A percentile compares a stretch with the other conserved stretches of the same genome.
phyloP scores from a whole-genome alignment of 768 basidiomycete species.

The Dioszegia aurantiaca region DNA sequence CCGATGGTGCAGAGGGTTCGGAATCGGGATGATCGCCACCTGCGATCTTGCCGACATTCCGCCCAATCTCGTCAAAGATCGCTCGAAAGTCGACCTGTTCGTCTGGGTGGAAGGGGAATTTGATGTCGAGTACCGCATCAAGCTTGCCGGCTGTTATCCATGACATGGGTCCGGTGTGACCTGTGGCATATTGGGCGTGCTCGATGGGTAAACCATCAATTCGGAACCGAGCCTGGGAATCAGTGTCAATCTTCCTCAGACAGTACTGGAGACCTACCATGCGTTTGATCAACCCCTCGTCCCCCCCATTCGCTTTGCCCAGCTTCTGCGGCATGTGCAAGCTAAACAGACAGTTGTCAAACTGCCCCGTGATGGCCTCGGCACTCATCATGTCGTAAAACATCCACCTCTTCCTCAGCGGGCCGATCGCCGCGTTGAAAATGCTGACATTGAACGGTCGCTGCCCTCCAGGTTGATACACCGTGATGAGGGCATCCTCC shows the following conservation, averaged over 20 bases:
- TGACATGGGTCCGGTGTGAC: slow-evolving; percentile 78
- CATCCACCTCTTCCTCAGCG: slow-evolving; percentile 85
- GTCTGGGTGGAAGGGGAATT: slow-evolving; percentile 82
- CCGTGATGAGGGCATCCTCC: slow-evolving; percentile 88
- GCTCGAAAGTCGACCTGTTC: slow-evolving; percentile 68
- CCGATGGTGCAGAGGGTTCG: background rate
- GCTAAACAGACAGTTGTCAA: slow-evolving; percentile 96
- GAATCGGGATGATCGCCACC: slow-evolving; percentile 39
- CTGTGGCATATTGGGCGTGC: slow-evolving; percentile 80
- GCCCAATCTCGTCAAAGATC: slow-evolving; percentile 83
- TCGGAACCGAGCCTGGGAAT: slow-evolving; percentile 76
- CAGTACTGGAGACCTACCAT: slow-evolving; percentile 63
- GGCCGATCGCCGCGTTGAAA: slow-evolving; percentile 82
- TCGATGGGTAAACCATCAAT: slow-evolving; percentile 97
- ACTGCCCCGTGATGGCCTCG: slow-evolving; percentile 93
- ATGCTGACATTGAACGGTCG: slow-evolving; percentile 66
- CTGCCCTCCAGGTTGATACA: slow-evolving; percentile 90
- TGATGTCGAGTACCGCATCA: slow-evolving; percentile 95
- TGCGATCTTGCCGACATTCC: slow-evolving; percentile 64
- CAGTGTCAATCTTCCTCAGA: background rate
- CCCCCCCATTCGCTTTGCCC: slow-evolving; percentile 78
- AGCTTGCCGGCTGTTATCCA: slow-evolving; percentile 98
- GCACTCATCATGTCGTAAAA: slow-evolving; percentile 94
- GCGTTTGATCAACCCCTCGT: slow-evolving; percentile 75
- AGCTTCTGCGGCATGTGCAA: slow-evolving; percentile 81